Evolutionary conservation across 140 eudicot species (phyloP), one percentile per base, ranked within the genome.

Genomic region (Erigeron philadelphicus): DNA sequence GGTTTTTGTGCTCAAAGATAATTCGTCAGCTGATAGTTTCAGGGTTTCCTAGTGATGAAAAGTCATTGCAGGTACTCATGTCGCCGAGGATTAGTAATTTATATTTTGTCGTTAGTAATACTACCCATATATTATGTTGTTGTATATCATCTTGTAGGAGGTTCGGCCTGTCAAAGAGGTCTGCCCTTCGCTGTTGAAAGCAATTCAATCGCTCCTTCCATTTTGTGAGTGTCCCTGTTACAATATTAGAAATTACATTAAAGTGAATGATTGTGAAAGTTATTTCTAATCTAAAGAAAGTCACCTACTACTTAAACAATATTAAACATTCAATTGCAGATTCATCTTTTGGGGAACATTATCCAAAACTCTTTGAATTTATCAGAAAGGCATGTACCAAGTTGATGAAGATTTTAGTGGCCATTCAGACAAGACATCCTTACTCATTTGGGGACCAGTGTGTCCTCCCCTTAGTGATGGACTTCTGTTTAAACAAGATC

Each of bases 1-100:
- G 97, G 95, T 85, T 83, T 77, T 79, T 93, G 7, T 89, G 99
- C 72, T 85, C 95, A 74, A 93, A 93, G 83, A 93, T 93, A 69
- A 80, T 89, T 50, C 94, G 99, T 10, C 99, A 93, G 67, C 72
- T 93, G 54, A 71, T 84, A 67, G 79, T 89, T 71, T 87, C 97
- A 35, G 99, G 99, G 43, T 87, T 87, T 77, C 95, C 82, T 11
- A 82, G 95, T 71, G 99, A 93, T 81, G 83, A 93, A 60, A 89
- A 83, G 60, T 76, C 99, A 54, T 60, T 93, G 66, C 95, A 89
- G 97, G 99, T 87, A 74, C 52, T 66, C 66, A 3, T 52, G 49
- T 35, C 35, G 66, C 15, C 6, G 43, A 40, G 46, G 43, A 6
- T 48, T 21, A 23, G 19, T 8, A 40, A 64, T 67, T 41, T 72